Percentiles rank a stretch among this genome's conserved stretches.
Evolutionary conservation across 148 eudicot genomes (phyloP).

Genomic region (Camellia lanceoleosa): DNA sequence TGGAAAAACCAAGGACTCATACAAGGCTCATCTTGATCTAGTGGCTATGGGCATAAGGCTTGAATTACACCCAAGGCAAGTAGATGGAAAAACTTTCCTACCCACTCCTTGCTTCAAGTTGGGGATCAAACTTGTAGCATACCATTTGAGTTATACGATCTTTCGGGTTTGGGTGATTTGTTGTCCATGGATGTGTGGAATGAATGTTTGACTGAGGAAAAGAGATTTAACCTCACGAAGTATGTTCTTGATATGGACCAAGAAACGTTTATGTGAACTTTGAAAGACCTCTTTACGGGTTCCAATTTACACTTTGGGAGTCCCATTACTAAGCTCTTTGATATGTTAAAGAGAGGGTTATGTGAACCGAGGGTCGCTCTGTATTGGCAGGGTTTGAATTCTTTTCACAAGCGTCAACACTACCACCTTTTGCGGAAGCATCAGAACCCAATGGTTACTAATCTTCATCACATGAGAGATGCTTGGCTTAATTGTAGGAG

Average conservation of each 20-base stretch:
- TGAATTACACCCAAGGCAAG: too few relatives aligned
- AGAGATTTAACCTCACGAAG: constrained; percentile 63
- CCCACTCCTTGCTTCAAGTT: constrained; percentile 34
- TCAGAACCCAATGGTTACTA: constrained; percentile 71
- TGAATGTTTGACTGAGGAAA: constrained; percentile 81
- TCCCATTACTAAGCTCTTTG: constrained; percentile 59
- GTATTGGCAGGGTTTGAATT: constrained; percentile 74
- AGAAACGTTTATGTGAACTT: constrained; percentile 62
- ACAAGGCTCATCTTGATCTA: too few relatives aligned
- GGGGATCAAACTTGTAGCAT: constrained; percentile 87
- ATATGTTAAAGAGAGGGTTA: constrained; percentile 88
- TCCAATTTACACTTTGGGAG: constrained; percentile 74
- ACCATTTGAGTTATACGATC: constrained; percentile 83
- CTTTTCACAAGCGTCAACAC: constrained; percentile 72
- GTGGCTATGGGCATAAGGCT: too few relatives aligned
- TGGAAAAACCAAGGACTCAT: too few relatives aligned
- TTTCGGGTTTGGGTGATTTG: constrained; percentile 59
- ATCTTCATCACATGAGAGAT: constrained; percentile 68
- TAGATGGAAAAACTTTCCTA: too few relatives aligned
- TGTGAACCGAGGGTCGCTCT: constrained; percentile 92
- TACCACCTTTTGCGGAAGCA: constrained; percentile 64
- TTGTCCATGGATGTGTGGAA: constrained; percentile 94
- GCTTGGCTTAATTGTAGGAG: constrained; percentile 82
- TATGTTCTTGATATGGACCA: constrained; percentile 96
- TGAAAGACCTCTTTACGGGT: constrained; percentile 87